Percentiles rank a stretch among this genome's conserved stretches.
phyloP scores from a whole-genome alignment of 2,329 filamentous ascomycete species.

The Rhytidhysteron rufulum region DNA sequence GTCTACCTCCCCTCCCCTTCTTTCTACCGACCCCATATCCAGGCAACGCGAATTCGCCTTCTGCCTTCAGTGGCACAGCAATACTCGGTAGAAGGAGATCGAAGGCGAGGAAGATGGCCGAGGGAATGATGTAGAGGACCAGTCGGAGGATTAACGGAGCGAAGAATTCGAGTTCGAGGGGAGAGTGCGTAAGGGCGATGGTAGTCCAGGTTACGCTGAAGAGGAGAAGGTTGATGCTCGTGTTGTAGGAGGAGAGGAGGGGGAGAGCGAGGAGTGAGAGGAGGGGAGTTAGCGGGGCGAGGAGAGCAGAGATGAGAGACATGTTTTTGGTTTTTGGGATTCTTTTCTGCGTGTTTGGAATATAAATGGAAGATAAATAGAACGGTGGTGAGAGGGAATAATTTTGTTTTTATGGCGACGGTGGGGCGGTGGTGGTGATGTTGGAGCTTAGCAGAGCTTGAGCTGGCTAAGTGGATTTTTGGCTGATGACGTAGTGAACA shows the following conservation, averaged over 20 bases:
- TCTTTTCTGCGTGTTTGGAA: no score
- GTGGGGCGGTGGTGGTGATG: no score
- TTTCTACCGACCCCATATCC: no score
- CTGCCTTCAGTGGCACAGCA: constrained; percentile 64
- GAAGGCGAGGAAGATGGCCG: constrained; percentile 67
- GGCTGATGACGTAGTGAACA: no score
- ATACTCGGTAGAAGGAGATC: constrained; percentile 68
- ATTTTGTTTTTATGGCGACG: no score
- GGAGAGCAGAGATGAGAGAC: constrained; percentile 26
- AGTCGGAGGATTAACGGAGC: constrained; percentile 65
- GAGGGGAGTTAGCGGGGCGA: constrained; percentile 37
- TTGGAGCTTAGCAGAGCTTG: no score
- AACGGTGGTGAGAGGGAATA: no score
- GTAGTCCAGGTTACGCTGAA: constrained; percentile 90
- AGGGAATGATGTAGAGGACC: constrained; percentile 70
- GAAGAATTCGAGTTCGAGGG: constrained; percentile 70
- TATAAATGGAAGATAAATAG: no score
- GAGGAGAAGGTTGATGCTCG: constrained; percentile 79
- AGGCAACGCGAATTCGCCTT: constrained; percentile 53
- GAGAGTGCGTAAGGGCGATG: constrained; percentile 71
- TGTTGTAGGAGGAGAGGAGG: constrained; percentile 69
- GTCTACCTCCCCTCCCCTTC: no score
- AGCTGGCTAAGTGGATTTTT: no score
- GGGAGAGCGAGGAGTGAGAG: constrained; percentile 68
- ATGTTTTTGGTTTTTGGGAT: constrained; percentile 12